A percentile compares a stretch with the other conserved stretches of the same genome.
Evolutionary conservation across 2,329 filamentous ascomycete genomes (phyloP).

Genomic region (Pyrenophora seminiperda): DNA sequence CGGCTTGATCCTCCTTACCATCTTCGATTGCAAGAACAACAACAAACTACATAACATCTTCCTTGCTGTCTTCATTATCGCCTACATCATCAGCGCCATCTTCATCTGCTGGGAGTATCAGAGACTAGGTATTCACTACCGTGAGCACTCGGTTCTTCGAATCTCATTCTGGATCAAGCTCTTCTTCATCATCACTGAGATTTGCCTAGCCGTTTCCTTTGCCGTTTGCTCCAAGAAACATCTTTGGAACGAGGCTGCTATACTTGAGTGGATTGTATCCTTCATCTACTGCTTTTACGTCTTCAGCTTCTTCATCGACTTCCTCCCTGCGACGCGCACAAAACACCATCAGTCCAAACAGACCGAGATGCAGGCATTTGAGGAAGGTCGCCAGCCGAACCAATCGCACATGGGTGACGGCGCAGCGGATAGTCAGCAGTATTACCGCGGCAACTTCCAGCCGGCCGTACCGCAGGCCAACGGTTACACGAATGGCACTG

Average conservation of each 20-base stretch:
- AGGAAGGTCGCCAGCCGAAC: conserved; percentile 19
- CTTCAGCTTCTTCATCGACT: conserved; percentile 83
- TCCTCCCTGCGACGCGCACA: conserved; percentile 75
- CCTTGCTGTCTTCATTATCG: conserved; percentile 79
- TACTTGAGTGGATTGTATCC: conserved; percentile 80
- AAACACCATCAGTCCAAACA: conserved; percentile 51
- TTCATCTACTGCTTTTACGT: conserved; percentile 89
- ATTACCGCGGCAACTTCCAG: conserved; percentile 32
- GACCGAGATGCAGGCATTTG: conserved; percentile 44
- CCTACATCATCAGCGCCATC: conserved; percentile 83
- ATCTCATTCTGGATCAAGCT: conserved; percentile 88
- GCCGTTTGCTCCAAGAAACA: conserved; percentile 59
- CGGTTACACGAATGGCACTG: conserved; percentile 13
- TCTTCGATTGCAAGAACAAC: conserved; percentile 82
- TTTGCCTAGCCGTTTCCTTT: conserved; percentile 76
- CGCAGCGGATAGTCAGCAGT: conserved; percentile 32
- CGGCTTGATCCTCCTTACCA: conserved; percentile 79
- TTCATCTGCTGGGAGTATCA: conserved; percentile 92
- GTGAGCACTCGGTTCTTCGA: conserved; percentile 73
- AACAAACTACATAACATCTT: conserved; percentile 73
- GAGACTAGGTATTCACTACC: conserved; percentile 79
- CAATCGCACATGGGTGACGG: conserved; percentile 25
- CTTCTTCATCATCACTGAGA: conserved; percentile 78
- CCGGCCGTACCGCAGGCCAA: conserved; percentile 13
- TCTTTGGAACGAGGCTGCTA: conserved; percentile 69